phyloP scores from a whole-genome alignment of 2,329 filamentous ascomycete species.

The Shiraia sp. region DNA sequence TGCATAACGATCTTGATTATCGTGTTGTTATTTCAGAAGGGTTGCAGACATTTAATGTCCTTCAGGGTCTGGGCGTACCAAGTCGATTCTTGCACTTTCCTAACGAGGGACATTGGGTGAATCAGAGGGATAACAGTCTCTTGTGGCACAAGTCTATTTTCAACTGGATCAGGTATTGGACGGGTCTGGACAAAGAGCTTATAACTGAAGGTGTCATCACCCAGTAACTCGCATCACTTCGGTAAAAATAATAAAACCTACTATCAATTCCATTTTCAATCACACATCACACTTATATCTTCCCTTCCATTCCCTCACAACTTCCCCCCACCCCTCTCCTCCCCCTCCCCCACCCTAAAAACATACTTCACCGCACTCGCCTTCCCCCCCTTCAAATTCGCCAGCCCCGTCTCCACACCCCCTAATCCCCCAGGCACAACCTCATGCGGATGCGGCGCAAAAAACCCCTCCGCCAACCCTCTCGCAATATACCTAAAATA shows the following conservation, averaged over 20 bases:
- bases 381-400: constrained; percentile 62
- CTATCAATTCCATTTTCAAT: no score
- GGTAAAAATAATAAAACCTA: no score
- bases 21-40: constrained; percentile 85
- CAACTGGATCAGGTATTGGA: constrained; percentile 42
- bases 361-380: constrained; percentile 69
- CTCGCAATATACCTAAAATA: constrained; percentile 51
- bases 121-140: constrained; percentile 86
- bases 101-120: constrained; percentile 78
- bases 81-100: constrained; percentile 81
- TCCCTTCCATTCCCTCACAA: constrained; percentile 11
- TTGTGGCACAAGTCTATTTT: constrained; percentile 72
- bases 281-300: background rate
- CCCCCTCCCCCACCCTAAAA: constrained; percentile 57
- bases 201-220: constrained; percentile 36
- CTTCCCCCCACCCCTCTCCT: constrained; percentile 31
- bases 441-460: constrained; percentile 56
- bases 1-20: constrained; percentile 89
- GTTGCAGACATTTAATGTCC: constrained; percentile 79
- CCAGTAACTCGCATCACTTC: no score
- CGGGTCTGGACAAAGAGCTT: constrained; percentile 35
- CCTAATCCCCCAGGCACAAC: constrained; percentile 59
- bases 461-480: constrained; percentile 56
- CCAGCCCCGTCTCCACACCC: constrained; percentile 58
- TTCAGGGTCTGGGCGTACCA: constrained; percentile 75